These are phyloP conservation scores for Thalassiosira ordinaria DNA, from an alignment of 352 stramenopile species.

Conservation along the genomic window DNA sequence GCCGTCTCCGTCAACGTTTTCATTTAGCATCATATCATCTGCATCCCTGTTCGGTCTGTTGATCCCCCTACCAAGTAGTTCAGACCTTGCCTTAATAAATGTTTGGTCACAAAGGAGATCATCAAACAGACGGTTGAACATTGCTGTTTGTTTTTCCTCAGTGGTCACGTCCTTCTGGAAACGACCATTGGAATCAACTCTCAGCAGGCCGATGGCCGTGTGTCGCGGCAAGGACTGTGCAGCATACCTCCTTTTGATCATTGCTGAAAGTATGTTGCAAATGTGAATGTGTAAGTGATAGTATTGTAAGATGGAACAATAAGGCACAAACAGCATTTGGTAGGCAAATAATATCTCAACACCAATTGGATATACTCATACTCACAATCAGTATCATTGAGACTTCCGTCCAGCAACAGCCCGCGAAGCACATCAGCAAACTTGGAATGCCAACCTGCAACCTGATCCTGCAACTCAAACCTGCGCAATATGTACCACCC, in stretches of 20 bases:
- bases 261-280: slow-evolving; percentile 14
- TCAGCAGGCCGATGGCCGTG: slow-evolving; percentile 35
- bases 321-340: too few species aligned
- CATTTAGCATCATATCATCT: slow-evolving; percentile 25
- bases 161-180: slow-evolving; percentile 16
- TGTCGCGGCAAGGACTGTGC: slow-evolving; percentile 51
- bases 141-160: not conserved
- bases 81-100: slow-evolving; percentile 44
- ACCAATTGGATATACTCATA: slow-evolving; percentile 28
- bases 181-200: slow-evolving; percentile 21
- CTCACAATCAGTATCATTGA: slow-evolving; percentile 43
- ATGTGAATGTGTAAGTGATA: not conserved
- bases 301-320: not conserved
- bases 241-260: slow-evolving; percentile 49
- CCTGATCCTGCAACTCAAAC: slow-evolving; percentile 36
- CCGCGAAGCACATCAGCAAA: slow-evolving; percentile 40
- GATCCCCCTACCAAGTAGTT: slow-evolving; percentile 48
- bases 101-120: slow-evolving; percentile 46
- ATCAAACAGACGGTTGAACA: slow-evolving; percentile 45
- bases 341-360: too few species aligned
- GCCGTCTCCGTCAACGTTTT: slow-evolving; percentile 14
- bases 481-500: slow-evolving; percentile 51
- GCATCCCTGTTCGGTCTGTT: slow-evolving; percentile 17
- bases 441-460: slow-evolving; percentile 54
- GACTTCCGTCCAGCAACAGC: slow-evolving; percentile 32